Base-by-base conservation (phyloP, 805 yeast genomes). In the Candida hungchunana region DNA sequence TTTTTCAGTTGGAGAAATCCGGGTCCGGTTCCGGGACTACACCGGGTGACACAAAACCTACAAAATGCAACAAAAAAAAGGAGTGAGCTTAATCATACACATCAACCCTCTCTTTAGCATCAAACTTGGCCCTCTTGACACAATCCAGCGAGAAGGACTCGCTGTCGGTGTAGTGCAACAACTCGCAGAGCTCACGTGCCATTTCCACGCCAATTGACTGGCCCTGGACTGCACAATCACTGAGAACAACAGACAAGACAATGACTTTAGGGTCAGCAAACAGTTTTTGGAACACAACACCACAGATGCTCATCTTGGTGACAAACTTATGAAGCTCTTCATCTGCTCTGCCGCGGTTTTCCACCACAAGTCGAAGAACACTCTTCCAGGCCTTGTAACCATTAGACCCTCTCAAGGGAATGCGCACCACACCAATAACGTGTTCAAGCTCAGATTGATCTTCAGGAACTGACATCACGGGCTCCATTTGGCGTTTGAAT, bases 261-360 rank as follows among this genome's bases (percentile, higher is more conserved):
- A 25, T 13, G 3, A 17, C 28, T 7, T 18, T n/a, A 5, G 18
- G 29, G n/a, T 14, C 24, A 4, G 26, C 14, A 10, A 11, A 17
- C 22, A 21, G 14, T 28, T 31, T 37, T 16, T 37, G 32, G 17
- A 37, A 32, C 5, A 24, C 27, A 22, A 37, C 13, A 1, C 40
- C 40, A 25, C 29, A 21, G 7, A 37, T 32, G 4, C 36, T 21
- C 3, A 18, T n/a, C 24, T 37, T 37, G 10, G 22, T 14, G 20
- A 37, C 27, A n/a, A 16, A 37, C 9, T 22, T 18, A 3, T 32
- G 9, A 3, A 24, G 4, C 18, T 29, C 31, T 6, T 16, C 18
- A 19, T 32, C 40, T 7, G 25, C 18, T 15, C 40, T 13, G 4
- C 36, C 36, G 20, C 31, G 27, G 17, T 37, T 36, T n/a, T 32